These are phyloP conservation scores for Sporothrix pallida DNA, from an alignment of 2,329 filamentous ascomycete genomes.

Conservation along the genomic window DNA sequence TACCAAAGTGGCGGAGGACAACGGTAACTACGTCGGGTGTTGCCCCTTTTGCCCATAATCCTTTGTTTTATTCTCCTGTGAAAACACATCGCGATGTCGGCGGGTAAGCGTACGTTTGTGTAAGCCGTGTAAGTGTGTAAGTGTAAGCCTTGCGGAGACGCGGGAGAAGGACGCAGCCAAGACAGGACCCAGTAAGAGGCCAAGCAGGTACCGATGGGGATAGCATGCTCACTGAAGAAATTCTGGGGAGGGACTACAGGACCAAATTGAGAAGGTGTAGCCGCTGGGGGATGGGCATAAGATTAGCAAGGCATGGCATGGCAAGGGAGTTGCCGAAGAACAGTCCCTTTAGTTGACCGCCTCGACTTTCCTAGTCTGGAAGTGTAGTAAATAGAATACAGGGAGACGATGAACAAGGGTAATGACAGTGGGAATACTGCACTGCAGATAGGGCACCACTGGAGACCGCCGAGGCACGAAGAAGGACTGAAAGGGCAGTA, in stretches of 20 bases:
- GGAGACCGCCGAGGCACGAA: not conserved
- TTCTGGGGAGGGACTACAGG: not conserved
- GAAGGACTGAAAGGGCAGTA: not conserved
- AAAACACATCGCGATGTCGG: not conserved
- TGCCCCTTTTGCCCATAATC: not conserved
- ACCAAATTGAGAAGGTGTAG: not conserved
- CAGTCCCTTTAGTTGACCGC: not conserved
- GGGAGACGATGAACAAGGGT: not conserved
- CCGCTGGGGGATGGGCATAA: not conserved
- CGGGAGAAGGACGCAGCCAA: not conserved
- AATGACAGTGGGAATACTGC: too few species aligned
- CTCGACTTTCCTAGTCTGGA: conserved; percentile 7
- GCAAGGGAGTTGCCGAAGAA: not conserved
- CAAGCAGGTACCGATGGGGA: not conserved
- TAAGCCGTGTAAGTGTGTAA: not conserved
- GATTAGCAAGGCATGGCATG: not conserved
- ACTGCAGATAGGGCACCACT: not conserved
- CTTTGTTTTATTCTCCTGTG: too few species aligned
- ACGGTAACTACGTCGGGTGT: not conserved
- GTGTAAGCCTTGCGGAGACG: not conserved
- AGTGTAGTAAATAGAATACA: too few species aligned
- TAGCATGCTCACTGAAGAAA: not conserved
- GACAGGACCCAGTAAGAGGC: not conserved
- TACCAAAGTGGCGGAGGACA: not conserved
- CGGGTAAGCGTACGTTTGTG: not conserved